Conservation (phyloP, 2,329 filamentous ascomycete genomes). For the Aureobasidium subglaciale region DNA sequence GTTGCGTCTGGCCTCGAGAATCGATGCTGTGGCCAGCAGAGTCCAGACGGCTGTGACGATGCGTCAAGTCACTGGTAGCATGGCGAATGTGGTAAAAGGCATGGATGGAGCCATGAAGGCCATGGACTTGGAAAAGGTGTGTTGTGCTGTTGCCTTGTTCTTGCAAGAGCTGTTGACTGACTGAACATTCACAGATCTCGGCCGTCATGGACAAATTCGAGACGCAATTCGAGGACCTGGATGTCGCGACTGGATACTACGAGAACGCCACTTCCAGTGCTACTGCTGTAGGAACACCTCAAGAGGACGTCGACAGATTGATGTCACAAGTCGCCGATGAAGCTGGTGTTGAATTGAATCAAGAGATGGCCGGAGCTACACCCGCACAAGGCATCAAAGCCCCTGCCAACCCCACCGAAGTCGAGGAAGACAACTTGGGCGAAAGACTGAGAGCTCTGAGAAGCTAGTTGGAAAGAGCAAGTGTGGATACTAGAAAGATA, state of each 20-base stretch:
- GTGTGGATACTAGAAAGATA: not conserved
- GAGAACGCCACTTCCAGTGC: slow-evolving; percentile 77
- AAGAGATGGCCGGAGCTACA: slow-evolving; percentile 60
- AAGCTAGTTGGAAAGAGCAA: slow-evolving; percentile 24
- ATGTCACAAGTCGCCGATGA: slow-evolving; percentile 83
- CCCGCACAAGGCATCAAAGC: slow-evolving; percentile 44
- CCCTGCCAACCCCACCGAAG: slow-evolving; percentile 59
- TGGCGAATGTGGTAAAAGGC: slow-evolving; percentile 55
- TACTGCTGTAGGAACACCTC: slow-evolving; percentile 64
- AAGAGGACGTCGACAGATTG: slow-evolving; percentile 81
- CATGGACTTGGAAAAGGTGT: slow-evolving; percentile 56
- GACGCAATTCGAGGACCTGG: slow-evolving; percentile 47
- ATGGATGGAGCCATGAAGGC: slow-evolving; percentile 58
- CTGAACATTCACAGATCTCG: slow-evolving; percentile 46
- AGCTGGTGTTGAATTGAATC: slow-evolving; percentile 72
- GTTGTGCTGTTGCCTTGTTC: not conserved
- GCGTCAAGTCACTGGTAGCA: slow-evolving; percentile 53
- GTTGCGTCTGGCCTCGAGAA: slow-evolving; percentile 48
- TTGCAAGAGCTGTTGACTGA: not conserved
- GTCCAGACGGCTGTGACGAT: slow-evolving; percentile 60
- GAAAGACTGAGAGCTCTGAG: slow-evolving; percentile 51
- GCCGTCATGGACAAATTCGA: slow-evolving; percentile 62
- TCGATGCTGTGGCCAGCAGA: slow-evolving; percentile 40
- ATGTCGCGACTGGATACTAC: slow-evolving; percentile 59
- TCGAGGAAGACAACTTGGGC: slow-evolving; percentile 68